These are phyloP conservation scores for Populus trichocarpa DNA, from an alignment of 441 rosid genomes.

Conservation along the genomic window DNA sequence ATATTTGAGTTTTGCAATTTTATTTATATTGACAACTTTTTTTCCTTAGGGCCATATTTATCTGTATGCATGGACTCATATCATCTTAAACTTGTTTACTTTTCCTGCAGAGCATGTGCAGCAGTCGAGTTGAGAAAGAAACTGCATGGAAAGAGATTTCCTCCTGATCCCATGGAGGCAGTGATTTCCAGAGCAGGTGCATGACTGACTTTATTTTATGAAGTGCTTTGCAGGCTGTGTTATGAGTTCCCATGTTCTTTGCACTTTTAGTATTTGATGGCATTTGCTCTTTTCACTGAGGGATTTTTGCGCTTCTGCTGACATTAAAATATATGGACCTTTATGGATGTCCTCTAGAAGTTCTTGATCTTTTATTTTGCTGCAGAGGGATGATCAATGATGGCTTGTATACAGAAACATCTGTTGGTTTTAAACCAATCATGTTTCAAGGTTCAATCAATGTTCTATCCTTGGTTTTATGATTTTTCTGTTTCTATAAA, in stretches of 20 bases:
- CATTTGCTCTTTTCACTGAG: not conserved
- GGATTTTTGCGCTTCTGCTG: not conserved
- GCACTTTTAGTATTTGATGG: not conserved
- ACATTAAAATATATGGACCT: not conserved
- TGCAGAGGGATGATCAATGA: slow-evolving; percentile 77
- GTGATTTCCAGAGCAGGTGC: slow-evolving; percentile 55
- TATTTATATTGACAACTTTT: not conserved
- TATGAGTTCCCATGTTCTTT: not conserved
- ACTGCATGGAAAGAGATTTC: slow-evolving; percentile 52
- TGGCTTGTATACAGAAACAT: slow-evolving; percentile 68
- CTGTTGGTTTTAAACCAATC: too few relatives aligned
- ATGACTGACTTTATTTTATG: slow-evolving; percentile 6
- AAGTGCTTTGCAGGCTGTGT: not conserved
- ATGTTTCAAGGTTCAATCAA: slow-evolving; percentile 44
- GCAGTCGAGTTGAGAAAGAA: slow-evolving; percentile 71
- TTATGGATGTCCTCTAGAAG: not conserved
- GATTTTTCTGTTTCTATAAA: too few relatives aligned
- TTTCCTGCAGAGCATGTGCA: slow-evolving; percentile 54
- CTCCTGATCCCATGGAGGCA: slow-evolving; percentile 38
- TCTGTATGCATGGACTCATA: too few relatives aligned
- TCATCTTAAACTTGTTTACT: slow-evolving; percentile 4
- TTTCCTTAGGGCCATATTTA: not conserved
- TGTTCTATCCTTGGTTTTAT: not conserved
- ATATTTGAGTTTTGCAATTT: not conserved
- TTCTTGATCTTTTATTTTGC: slow-evolving; percentile 18